Evolutionary conservation across 805 yeast species (phyloP).

Genomic region (Candida gorgasii): DNA sequence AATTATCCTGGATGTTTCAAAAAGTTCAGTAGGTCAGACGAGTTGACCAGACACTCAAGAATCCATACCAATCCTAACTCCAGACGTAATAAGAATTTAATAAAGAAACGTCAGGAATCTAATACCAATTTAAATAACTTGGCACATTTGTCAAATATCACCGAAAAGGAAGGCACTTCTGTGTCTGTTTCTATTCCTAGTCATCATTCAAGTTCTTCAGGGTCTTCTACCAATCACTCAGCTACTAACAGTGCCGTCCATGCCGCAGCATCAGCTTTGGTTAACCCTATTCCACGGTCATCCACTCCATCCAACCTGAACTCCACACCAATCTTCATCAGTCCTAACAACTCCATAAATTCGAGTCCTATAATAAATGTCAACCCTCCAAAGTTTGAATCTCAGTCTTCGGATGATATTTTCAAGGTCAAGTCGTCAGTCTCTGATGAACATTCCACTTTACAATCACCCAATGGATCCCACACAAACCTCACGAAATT

Average conservation of each 20-base stretch:
- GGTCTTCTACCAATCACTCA: too few species aligned
- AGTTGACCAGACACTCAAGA: slow-evolving; percentile 69
- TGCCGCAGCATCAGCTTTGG: slow-evolving; percentile 11
- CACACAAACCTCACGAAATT: slow-evolving; percentile 1
- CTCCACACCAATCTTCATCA: background rate
- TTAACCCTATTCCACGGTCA: slow-evolving; percentile 9
- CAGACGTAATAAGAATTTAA: slow-evolving; percentile 53
- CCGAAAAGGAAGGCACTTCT: slow-evolving; percentile 1
- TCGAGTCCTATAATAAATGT: slow-evolving; percentile 6
- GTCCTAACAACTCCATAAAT: slow-evolving; percentile 3
- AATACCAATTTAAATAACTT: slow-evolving; percentile 6
- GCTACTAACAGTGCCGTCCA: too few species aligned
- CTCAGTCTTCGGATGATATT: slow-evolving; percentile 5
- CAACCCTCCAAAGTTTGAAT: slow-evolving; percentile 1
- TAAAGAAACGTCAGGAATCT: slow-evolving; percentile 14
- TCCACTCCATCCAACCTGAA: slow-evolving; percentile 10
- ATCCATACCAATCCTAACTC: slow-evolving; percentile 74
- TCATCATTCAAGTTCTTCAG: too few species aligned
- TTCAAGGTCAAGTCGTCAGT: slow-evolving; percentile 3
- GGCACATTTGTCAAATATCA: slow-evolving; percentile 3
- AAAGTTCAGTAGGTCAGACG: slow-evolving; percentile 70
- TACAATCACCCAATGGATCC: slow-evolving; percentile 4
- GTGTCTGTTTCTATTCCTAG: too few species aligned
- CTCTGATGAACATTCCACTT: slow-evolving; percentile 7
- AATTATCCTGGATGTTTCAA: slow-evolving; percentile 70